Base-by-base conservation (phyloP, 805 yeast genomes). In the Nakazawaea ishiwadae region DNA sequence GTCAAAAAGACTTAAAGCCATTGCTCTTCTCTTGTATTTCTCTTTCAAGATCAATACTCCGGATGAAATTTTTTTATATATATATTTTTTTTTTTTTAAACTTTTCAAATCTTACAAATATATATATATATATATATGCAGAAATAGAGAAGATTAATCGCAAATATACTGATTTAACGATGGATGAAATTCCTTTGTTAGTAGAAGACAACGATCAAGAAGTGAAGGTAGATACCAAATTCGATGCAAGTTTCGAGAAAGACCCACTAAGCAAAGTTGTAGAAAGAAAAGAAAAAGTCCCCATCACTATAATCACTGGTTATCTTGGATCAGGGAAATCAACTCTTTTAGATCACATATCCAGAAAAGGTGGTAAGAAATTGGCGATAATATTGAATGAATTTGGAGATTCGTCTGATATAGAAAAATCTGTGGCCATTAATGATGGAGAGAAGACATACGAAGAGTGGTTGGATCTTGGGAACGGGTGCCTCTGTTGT, bases 401-500 rank as follows among this genome's bases (percentile, higher is more conserved):
- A 60, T 87, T 87, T 68, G 96, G 96, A 11, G 95, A 87, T 59
- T 81, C 96, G 0, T 74, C 88, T 15, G 95, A 81, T 37, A 89
- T 93, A 47, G 99, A 93, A 58, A 84, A 85, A 56, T 75, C 95
- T 1, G 71, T 93, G 43, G 84, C 95, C 0, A 80, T 91, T 8
- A 68, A 71, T 38, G 68, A 65, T 44, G 69, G 73, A 7, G 68
- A 67, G 7, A 64, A 69, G 3, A 65, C 79, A 2, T 82, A 85
- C 39, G 86, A 89, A 52, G 97, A 93, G 55, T 93, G 99, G 99
- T 69, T 93, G 3, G 99, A 93, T 58, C 66, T 93, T 26, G 98
- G 96, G 1, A 93, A 93, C 56, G 99, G 99, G 1, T 93, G 99
- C 60, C 69, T 93, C 30, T 93, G 99, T 58, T 93, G 99, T 55